A percentile compares a stretch with the other conserved stretches of the same genome.
Evolutionary conservation across 1,139 yeast genomes (phyloP).

Genomic region (Yamadazyma triangularis): DNA sequence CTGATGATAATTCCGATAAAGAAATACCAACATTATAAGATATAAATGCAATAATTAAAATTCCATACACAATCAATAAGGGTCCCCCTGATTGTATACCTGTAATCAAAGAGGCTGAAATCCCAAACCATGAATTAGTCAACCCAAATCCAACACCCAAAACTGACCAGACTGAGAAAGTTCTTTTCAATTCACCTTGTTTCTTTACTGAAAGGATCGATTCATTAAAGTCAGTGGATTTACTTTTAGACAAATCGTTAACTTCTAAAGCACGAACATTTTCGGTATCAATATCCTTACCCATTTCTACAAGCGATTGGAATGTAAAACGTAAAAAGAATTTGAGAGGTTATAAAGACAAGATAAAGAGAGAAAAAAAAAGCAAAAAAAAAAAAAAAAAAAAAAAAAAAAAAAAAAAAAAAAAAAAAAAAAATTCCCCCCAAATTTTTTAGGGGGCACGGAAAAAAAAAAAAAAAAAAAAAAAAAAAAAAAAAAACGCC

Average conservation of each 20-base stretch:
- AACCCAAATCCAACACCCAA: constrained; percentile 67
- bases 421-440: too few species aligned
- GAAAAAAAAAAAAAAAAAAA: too few species aligned
- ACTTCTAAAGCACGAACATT: neutral
- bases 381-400: too few species aligned
- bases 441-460: too few species aligned
- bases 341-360: too few species aligned
- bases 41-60: constrained; percentile 52
- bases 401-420: too few species aligned
- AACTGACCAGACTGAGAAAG: constrained; percentile 50
- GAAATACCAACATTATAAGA: constrained; percentile 38
- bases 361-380: too few species aligned
- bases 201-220: constrained; percentile 3
- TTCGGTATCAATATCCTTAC: too few species aligned
- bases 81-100: constrained; percentile 70
- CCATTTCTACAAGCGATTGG: too few species aligned
- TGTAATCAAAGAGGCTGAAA: constrained; percentile 58
- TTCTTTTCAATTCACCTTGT: constrained; percentile 39
- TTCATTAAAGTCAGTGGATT: constrained; percentile 1
- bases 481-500: too few species aligned
- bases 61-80: constrained; percentile 62
- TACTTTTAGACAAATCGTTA: neutral
- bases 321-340: too few species aligned
- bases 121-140: constrained; percentile 70
- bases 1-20: constrained; percentile 47